Evolutionary conservation across 306 rosid genomes (phyloP).

Genomic region (Fragaria vesca): DNA sequence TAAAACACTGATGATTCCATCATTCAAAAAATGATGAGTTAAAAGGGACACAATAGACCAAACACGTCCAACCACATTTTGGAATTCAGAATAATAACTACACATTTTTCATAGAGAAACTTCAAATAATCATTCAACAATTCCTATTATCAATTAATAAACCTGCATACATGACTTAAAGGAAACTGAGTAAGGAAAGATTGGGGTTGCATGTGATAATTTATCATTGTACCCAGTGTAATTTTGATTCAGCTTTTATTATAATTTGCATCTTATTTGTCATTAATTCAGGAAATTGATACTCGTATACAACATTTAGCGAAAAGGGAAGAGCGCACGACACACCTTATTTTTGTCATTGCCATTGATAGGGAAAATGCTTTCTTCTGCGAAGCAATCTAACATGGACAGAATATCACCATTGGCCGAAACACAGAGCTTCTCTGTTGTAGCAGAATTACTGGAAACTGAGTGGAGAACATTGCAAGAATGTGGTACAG

Average conservation of each 20-base stretch:
- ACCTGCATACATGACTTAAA: background rate
- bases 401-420: slow-evolving; percentile 23
- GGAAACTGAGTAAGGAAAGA: too few species aligned
- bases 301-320: background rate
- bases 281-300: background rate
- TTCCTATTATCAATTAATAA: background rate
- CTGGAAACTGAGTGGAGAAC: slow-evolving; percentile 21
- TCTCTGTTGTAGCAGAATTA: background rate
- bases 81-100: background rate
- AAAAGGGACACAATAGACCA: background rate
- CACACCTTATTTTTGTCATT: slow-evolving; percentile 40
- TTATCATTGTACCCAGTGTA: background rate
- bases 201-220: too few species aligned
- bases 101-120: background rate
- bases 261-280: background rate
- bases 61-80: background rate
- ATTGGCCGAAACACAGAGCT: background rate
- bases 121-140: background rate
- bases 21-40: background rate
- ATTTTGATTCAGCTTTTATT: background rate
- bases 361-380: slow-evolving; percentile 7
- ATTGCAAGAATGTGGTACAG: slow-evolving; percentile 20
- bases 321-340: background rate
- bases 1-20: background rate
- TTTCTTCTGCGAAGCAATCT: slow-evolving; percentile 10